Evolutionary conservation across 352 stramenopile genomes (phyloP).

Genomic region (Phytophthora pisi): DNA sequence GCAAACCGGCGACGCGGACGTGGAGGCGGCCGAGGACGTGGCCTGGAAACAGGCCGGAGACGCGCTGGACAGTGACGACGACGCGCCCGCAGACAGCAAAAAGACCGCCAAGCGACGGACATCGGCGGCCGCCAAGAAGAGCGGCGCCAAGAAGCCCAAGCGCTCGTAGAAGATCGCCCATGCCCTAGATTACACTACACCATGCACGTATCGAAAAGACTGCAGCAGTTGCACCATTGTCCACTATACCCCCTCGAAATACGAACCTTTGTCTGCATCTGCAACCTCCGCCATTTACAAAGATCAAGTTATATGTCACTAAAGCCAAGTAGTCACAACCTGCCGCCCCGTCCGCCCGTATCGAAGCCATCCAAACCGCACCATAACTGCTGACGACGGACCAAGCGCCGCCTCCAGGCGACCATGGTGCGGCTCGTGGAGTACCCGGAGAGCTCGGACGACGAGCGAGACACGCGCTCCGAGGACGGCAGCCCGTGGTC

Average conservation of each 20-base stretch:
- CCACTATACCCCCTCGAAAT: slow-evolving; percentile 5
- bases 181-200: not conserved
- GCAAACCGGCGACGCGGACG: slow-evolving; percentile 57
- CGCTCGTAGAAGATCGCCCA: slow-evolving; percentile 33
- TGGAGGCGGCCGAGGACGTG: slow-evolving; percentile 64
- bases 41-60: slow-evolving; percentile 67
- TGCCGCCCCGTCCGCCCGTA: not conserved
- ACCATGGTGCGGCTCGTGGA: slow-evolving; percentile 50
- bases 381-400: slow-evolving; percentile 19
- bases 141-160: slow-evolving; percentile 41
- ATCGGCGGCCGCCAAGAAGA: slow-evolving; percentile 29
- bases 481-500: slow-evolving; percentile 24
- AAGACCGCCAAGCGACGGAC: slow-evolving; percentile 42
- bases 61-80: slow-evolving; percentile 57
- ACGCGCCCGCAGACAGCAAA: slow-evolving; percentile 22
- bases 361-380: slow-evolving; percentile 11
- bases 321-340: slow-evolving; percentile 13
- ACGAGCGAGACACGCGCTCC: slow-evolving; percentile 21
- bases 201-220: slow-evolving; percentile 17
- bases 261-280: not conserved
- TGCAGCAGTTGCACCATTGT: not conserved
- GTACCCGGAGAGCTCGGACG: slow-evolving; percentile 61
- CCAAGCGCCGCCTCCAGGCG: slow-evolving; percentile 18
- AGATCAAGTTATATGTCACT: slow-evolving; percentile 5
- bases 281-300: slow-evolving; percentile 1